Evolutionary conservation across 768 basidiomycete genomes (phyloP).

Genomic region (Daedaleopsis sinensis): DNA sequence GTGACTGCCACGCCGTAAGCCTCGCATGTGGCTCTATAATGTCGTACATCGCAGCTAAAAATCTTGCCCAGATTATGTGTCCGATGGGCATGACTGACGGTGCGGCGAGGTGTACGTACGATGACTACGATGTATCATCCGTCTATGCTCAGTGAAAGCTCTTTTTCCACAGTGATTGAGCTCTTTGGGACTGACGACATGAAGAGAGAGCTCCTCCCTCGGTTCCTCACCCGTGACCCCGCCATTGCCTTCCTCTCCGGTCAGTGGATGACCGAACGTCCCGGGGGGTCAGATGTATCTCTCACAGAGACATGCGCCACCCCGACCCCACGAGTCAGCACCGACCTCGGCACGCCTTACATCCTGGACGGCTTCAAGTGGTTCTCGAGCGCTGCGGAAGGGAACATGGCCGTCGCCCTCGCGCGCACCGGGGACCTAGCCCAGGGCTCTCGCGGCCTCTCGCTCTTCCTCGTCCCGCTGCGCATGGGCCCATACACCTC

Average conservation of each 20-base stretch:
- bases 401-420: constrained; percentile 69
- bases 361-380: constrained; percentile 75
- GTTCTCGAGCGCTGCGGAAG: constrained; percentile 85
- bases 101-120: constrained; percentile 50
- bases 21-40: background rate
- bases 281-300: constrained; percentile 77
- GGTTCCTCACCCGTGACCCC: constrained; percentile 63
- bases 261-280: constrained; percentile 52
- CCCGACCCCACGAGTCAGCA: constrained; percentile 33
- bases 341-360: constrained; percentile 51
- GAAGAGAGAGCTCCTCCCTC: constrained; percentile 58
- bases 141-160: constrained; percentile 35
- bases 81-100: constrained; percentile 83
- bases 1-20: constrained; percentile 63
- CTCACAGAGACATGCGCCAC: constrained; percentile 68
- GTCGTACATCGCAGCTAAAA: background rate
- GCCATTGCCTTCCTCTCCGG: constrained; percentile 65
- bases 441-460: constrained; percentile 65
- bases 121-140: background rate
- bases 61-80: constrained; percentile 54
- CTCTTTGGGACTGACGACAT: constrained; percentile 59
- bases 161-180: constrained; percentile 46
- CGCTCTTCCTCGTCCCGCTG: constrained; percentile 76
- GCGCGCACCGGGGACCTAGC: constrained; percentile 64
- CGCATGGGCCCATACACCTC: constrained; percentile 44